These are phyloP conservation scores for Diaporthe capsici DNA, from an alignment of 2,329 filamentous ascomycete species.

Conservation along the genomic window DNA sequence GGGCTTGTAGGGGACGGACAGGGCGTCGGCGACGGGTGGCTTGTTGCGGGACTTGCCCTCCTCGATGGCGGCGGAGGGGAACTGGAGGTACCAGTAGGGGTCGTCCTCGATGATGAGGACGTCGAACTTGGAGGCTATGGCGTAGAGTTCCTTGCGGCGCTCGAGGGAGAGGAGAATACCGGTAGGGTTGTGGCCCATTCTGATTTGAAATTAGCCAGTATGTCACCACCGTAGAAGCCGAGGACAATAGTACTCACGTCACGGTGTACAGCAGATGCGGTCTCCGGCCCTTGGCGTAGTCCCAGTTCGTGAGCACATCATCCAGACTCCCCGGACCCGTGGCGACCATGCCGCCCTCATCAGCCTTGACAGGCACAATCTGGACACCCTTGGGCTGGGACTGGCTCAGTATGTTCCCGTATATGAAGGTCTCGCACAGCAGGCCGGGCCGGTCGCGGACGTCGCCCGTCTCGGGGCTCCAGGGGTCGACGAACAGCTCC, in stretches of 20 bases:
- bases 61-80: slow-evolving; percentile 74
- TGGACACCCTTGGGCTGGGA: slow-evolving; percentile 78
- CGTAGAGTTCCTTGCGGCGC: slow-evolving; percentile 84
- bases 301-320: slow-evolving; percentile 88
- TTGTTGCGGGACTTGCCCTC: slow-evolving; percentile 64
- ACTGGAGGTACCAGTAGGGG: slow-evolving; percentile 96
- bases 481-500: slow-evolving; percentile 81
- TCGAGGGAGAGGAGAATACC: slow-evolving; percentile 80
- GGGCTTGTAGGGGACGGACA: slow-evolving; percentile 50
- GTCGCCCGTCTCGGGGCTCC: slow-evolving; percentile 78
- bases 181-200: slow-evolving; percentile 89
- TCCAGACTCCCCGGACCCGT: slow-evolving; percentile 80
- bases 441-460: slow-evolving; percentile 80
- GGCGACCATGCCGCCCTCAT: slow-evolving; percentile 84
- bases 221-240: neutral
- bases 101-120: slow-evolving; percentile 95
- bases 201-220: neutral
- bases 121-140: slow-evolving; percentile 85
- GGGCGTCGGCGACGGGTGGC: slow-evolving; percentile 49
- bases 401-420: slow-evolving; percentile 81
- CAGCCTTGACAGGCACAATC: slow-evolving; percentile 80
- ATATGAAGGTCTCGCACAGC: slow-evolving; percentile 84
- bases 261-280: slow-evolving; percentile 93
- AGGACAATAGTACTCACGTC: slow-evolving; percentile 70
- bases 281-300: slow-evolving; percentile 77